Evolutionary conservation across 208 protist genomes (phyloP).

Genomic region (Trypanosoma congolense): DNA sequence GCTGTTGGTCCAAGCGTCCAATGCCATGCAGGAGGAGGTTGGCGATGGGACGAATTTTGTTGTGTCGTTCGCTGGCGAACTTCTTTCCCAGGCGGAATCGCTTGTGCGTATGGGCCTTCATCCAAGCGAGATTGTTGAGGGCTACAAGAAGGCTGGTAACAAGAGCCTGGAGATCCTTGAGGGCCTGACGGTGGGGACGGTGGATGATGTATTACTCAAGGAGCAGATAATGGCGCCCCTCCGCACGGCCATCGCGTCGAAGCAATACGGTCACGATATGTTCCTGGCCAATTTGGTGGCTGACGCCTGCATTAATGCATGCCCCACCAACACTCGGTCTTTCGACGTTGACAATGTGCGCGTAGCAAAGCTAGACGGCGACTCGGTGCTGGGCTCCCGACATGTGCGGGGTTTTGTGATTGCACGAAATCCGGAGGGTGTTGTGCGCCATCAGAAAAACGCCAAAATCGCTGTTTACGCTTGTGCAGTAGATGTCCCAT

Average conservation of each 20-base stretch:
- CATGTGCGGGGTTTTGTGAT: constrained; percentile 98
- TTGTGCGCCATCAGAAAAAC: constrained; percentile 89
- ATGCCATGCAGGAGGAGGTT: constrained; percentile 97
- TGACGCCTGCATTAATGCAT: constrained; percentile 95
- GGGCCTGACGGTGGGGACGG: constrained; percentile 48
- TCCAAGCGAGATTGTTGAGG: constrained; percentile 97
- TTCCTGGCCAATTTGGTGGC: constrained; percentile 93
- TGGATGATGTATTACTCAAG: constrained; percentile 82
- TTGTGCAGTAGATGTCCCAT: constrained; percentile 95
- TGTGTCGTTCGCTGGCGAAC: constrained; percentile 97
- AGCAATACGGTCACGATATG: constrained; percentile 97
- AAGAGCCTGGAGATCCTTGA: constrained; percentile 92
- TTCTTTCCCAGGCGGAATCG: constrained; percentile 96
- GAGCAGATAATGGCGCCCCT: constrained; percentile 72
- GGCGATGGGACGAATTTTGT: constrained; percentile 99
- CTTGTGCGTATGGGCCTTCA: constrained; percentile 97
- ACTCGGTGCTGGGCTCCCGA: constrained; percentile 88
- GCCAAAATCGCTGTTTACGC: constrained; percentile 98
- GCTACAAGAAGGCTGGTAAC: constrained; percentile 94
- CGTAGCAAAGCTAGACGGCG: constrained; percentile 97
- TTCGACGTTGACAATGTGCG: constrained; percentile 99
- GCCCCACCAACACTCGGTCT: constrained; percentile 92
- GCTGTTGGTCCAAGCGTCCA: constrained; percentile 97
- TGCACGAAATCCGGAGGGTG: constrained; percentile 88
- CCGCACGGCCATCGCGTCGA: constrained; percentile 88